phyloP scores from a whole-genome alignment of 106 monocot genomes.

The Ottelia alismoides region DNA sequence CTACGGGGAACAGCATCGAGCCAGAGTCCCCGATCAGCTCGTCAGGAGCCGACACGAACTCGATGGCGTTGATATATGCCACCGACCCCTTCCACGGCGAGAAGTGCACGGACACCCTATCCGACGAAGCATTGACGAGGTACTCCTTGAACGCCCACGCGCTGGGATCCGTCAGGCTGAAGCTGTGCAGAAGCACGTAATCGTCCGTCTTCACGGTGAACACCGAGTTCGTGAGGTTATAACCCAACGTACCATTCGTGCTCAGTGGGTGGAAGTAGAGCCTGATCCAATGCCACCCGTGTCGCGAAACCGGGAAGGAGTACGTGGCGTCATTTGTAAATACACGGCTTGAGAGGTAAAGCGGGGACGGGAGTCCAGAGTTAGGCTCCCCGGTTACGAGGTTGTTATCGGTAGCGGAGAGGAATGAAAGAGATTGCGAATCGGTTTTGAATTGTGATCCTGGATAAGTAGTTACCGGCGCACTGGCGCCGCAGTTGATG shows the following conservation, averaged over 20 bases:
- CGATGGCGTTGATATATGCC: constrained; percentile 11
- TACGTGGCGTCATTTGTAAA: constrained; percentile 47
- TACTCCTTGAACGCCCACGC: constrained; percentile 46
- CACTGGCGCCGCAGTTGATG: constrained; percentile 40
- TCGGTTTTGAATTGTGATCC: constrained; percentile 47
- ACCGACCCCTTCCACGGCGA: constrained; percentile 2
- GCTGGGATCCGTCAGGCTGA: constrained; percentile 23
- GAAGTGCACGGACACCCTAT: constrained; percentile 17
- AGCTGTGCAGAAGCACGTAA: constrained; percentile 53
- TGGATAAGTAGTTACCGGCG: constrained; percentile 18
- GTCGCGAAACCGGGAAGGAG: constrained; percentile 45
- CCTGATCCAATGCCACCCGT: constrained; percentile 50
- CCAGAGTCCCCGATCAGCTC: constrained; percentile 2
- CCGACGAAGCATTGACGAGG: constrained; percentile 17
- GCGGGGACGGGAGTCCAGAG: constrained; percentile 5
- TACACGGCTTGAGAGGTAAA: constrained; percentile 36
- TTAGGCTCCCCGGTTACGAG: constrained; percentile 19
- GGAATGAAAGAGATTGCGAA: constrained; percentile 40
- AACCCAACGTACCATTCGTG: constrained; percentile 10
- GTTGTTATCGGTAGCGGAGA: constrained; percentile 45
- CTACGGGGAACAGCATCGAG: not conserved
- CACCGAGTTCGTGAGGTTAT: constrained; percentile 45
- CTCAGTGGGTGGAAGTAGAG: constrained; percentile 45
- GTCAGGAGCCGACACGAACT: constrained; percentile 13
- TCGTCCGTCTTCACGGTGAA: constrained; percentile 46